Evolutionary conservation across 2,329 filamentous ascomycete species (phyloP).

Genomic region (Ceratocystis papillata): DNA sequence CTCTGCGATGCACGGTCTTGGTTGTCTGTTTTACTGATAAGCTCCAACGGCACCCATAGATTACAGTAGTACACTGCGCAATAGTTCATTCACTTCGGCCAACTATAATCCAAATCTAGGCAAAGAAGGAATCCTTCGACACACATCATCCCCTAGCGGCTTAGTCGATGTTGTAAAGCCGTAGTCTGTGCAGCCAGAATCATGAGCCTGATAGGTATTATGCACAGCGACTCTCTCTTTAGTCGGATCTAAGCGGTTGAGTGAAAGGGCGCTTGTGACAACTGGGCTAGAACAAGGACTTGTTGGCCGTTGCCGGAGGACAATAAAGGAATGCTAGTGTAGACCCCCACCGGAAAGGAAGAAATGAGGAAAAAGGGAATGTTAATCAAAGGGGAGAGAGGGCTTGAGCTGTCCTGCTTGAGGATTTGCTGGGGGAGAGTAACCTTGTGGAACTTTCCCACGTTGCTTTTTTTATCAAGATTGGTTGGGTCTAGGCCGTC

Average conservation of each 20-base stretch:
- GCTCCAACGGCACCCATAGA: too few relatives aligned
- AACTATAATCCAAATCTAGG: neutral
- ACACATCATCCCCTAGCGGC: neutral
- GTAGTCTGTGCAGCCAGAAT: slow-evolving; percentile 3
- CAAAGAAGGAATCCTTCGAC: slow-evolving; percentile 8
- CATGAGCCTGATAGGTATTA: neutral
- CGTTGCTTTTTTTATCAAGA: neutral
- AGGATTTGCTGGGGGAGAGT: neutral
- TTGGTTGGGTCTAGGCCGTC: neutral
- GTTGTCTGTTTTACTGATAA: too few relatives aligned
- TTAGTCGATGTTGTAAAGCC: slow-evolving; percentile 13
- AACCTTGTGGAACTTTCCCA: slow-evolving; percentile 8
- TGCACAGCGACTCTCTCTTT: neutral
- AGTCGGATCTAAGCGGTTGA: neutral
- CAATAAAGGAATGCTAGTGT: neutral
- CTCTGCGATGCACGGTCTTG: too few relatives aligned
- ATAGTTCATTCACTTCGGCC: neutral
- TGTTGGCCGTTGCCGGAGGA: slow-evolving; percentile 7
- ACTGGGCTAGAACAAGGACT: neutral
- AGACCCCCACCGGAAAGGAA: neutral
- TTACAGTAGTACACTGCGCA: too few relatives aligned
- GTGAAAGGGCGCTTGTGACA: neutral
- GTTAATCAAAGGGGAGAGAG: neutral
- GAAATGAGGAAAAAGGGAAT: neutral
- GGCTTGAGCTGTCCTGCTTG: neutral